Conservation (phyloP, 164 flowering plant genomes). For the Annona cherimola region DNA sequence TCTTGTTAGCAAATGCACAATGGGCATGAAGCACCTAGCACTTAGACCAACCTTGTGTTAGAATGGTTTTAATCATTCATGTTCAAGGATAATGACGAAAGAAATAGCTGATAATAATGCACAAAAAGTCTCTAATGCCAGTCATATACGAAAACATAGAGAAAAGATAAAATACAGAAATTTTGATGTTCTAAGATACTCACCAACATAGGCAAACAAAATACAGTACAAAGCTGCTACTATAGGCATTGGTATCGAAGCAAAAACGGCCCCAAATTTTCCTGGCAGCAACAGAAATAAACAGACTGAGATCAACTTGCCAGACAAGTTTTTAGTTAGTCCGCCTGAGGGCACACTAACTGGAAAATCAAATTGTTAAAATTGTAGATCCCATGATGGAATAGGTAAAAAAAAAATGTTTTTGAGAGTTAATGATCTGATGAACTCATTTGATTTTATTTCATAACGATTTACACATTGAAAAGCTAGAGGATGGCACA, state of each 20-base stretch:
- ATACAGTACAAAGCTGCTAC: slow-evolving; percentile 44
- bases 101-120: background rate
- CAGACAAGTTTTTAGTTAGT: background rate
- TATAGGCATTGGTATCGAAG: slow-evolving; percentile 26
- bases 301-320: background rate
- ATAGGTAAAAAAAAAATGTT: background rate
- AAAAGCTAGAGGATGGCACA: background rate
- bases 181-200: slow-evolving; percentile 10
- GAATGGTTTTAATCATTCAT: background rate
- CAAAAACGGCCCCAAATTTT: slow-evolving; percentile 28
- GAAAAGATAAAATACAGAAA: background rate
- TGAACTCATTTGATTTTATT: background rate
- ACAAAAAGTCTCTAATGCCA: background rate
- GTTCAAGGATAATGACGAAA: background rate
- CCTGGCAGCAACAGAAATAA: slow-evolving; percentile 11
- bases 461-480: background rate
- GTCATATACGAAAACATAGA: background rate
- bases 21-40: too few species aligned
- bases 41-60: too few species aligned
- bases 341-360: background rate
- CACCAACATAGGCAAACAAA: slow-evolving; percentile 57
- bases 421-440: background rate
- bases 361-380: background rate
- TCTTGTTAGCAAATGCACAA: too few species aligned
- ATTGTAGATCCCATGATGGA: background rate